Base-by-base conservation (phyloP, 1,284 basidiomycete species). In the Leccinum cinnamomeum region DNA sequence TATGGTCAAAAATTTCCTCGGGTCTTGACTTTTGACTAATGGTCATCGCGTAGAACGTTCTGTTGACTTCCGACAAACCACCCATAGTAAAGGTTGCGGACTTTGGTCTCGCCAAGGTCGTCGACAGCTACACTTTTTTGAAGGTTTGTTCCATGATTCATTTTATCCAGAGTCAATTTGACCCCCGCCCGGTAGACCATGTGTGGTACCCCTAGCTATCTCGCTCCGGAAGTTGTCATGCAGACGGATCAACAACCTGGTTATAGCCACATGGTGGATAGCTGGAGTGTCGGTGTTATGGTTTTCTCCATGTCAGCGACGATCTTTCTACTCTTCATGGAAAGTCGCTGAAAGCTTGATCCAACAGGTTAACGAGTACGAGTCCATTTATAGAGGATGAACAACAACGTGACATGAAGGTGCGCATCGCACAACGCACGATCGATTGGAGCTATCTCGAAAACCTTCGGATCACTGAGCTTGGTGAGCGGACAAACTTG, bases 281-380 rank as follows among this genome's bases (percentile, higher is more conserved):
- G 91, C 66, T 98, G 94, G 94, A 95, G 93, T 56, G 85, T 94
- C 20, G 95, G 95, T 6, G 93, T 96, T 16, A 96, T 97, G 59
- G 85, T 97, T 1, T 97, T 88, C 68, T 88, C 89, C 51, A 94
- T 94, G 91, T 92, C 70, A 63, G 86, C 74, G 8, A 33, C 7
- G 1, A 16, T 35, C 33, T 51, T n/a, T 10, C 7, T 18, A 6
- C n/a, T 14, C 5, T 41, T n/a, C 18, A 3, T 30, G 46, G 23
- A 53, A 55, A 53, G 53, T 50, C 54, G 39, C 48, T 50, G 25
- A 58, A 18, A 23, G n/a, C 70, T 73, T 56, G 41, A 37, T 56
- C 56, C 54, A 25, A 70, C 64, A 92, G 91, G 89, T 73, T 94
- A 20, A 88, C 89, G 0, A 87, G 88, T 69, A 68, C 82, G 0